Percentiles rank a stretch among this genome's conserved stretches.
phyloP scores from a whole-genome alignment of 805 yeast species.

The Metschnikowia reukaufii region DNA sequence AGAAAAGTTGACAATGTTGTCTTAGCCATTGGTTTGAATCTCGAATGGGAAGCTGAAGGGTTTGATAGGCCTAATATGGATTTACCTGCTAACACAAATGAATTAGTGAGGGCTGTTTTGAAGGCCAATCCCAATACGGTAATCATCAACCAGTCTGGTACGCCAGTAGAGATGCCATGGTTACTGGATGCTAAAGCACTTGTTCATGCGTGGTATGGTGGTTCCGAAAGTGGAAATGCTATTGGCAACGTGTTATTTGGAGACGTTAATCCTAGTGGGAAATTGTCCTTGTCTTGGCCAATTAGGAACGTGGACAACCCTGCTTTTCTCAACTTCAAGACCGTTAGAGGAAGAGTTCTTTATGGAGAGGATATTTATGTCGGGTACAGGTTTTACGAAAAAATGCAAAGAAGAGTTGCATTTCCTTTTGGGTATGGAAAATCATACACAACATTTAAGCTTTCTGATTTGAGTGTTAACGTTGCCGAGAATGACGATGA shows the following conservation, averaged over 20 bases:
- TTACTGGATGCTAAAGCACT: constrained; percentile 39
- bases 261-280: constrained; percentile 61
- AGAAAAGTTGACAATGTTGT: constrained; percentile 52
- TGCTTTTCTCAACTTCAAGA: constrained; percentile 49
- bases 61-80: constrained; percentile 52
- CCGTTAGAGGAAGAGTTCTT: constrained; percentile 52
- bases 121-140: constrained; percentile 51
- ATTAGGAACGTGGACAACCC: constrained; percentile 53
- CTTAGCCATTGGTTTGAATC: constrained; percentile 50
- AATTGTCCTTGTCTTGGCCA: constrained; percentile 58
- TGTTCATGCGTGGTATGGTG: constrained; percentile 58
- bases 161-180: constrained; percentile 64
- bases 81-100: constrained; percentile 49
- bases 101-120: constrained; percentile 44
- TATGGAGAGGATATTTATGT: constrained; percentile 69
- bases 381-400: constrained; percentile 63
- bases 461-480: constrained; percentile 36
- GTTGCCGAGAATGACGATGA: constrained; percentile 24
- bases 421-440: constrained; percentile 66
- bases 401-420: constrained; percentile 44
- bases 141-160: constrained; percentile 59
- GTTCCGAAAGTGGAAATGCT: constrained; percentile 57
- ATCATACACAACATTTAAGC: constrained; percentile 54
- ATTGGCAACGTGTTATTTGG: constrained; percentile 62
- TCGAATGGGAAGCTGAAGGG: constrained; percentile 63